Percentiles rank a stretch among this genome's conserved stretches.
These are phyloP conservation scores for Diophrys appendiculata DNA, from an alignment of 73 alveolate genomes.

Conservation along the genomic window DNA sequence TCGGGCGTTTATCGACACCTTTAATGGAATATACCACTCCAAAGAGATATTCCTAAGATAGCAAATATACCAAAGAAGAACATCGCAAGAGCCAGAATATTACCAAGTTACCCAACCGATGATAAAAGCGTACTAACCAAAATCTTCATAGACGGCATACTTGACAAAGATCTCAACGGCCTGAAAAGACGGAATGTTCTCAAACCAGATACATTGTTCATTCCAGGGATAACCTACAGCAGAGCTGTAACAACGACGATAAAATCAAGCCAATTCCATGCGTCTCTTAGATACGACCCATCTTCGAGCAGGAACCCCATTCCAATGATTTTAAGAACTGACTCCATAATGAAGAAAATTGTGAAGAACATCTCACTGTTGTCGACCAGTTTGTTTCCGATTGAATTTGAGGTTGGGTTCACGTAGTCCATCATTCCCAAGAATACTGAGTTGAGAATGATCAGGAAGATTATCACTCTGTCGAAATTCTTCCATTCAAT, in stretches of 20 bases:
- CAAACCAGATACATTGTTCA: conserved; percentile 39
- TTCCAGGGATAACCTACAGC: conserved; percentile 28
- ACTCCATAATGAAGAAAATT: conserved; percentile 52
- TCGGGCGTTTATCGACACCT: background rate
- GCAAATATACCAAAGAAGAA: conserved; percentile 34
- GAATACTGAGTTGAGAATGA: conserved; percentile 35
- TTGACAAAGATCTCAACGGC: conserved; percentile 34
- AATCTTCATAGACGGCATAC: conserved; percentile 32
- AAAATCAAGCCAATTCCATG: conserved; percentile 64
- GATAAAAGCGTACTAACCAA: conserved; percentile 31
- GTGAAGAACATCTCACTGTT: conserved; percentile 50
- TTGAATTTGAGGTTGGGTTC: conserved; percentile 14
- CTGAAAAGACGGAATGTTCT: conserved; percentile 44
- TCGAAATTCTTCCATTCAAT: conserved; percentile 41
- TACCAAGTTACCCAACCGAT: conserved; percentile 12
- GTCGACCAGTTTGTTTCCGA: conserved; percentile 20
- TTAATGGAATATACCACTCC: background rate
- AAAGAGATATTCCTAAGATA: conserved; percentile 17
- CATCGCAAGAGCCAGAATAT: conserved; percentile 13
- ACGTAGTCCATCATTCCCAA: conserved; percentile 51
- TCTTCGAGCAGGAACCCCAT: conserved; percentile 36
- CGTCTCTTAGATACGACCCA: conserved; percentile 43
- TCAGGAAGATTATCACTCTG: conserved; percentile 26
- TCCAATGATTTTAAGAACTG: conserved; percentile 27
- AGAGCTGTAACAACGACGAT: conserved; percentile 42